phyloP scores from a whole-genome alignment of 2,329 filamentous ascomycete genomes.

The Cadophora malorum region DNA sequence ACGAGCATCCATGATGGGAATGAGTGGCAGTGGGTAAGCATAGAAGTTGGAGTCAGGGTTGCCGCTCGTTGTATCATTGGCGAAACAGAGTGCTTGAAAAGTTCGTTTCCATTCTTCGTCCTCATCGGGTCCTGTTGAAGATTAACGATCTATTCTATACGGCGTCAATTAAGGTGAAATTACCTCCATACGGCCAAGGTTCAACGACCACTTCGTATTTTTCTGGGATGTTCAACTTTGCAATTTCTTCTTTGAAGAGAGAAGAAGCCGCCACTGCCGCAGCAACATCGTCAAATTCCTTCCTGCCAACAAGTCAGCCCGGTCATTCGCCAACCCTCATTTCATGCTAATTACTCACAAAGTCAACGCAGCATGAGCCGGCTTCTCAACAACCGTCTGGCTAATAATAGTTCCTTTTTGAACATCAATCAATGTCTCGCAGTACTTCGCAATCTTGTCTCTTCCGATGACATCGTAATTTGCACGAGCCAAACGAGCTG shows the following conservation, averaged over 20 bases:
- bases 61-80: slow-evolving; percentile 47
- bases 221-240: slow-evolving; percentile 57
- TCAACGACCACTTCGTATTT: slow-evolving; percentile 60
- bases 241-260: slow-evolving; percentile 56
- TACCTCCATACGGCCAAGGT: slow-evolving; percentile 63
- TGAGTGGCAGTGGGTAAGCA: slow-evolving; percentile 56
- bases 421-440: slow-evolving; percentile 59
- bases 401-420: slow-evolving; percentile 49
- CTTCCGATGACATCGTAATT: slow-evolving; percentile 62
- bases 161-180: not conserved
- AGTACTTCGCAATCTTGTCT: slow-evolving; percentile 59
- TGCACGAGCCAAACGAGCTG: slow-evolving; percentile 57
- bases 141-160: not conserved
- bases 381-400: slow-evolving; percentile 54
- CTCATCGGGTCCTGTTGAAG: slow-evolving; percentile 45
- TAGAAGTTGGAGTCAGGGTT: slow-evolving; percentile 52
- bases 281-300: slow-evolving; percentile 55
- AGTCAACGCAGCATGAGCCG: slow-evolving; percentile 53
- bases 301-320: slow-evolving; percentile 39
- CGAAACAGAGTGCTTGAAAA: slow-evolving; percentile 62
- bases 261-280: slow-evolving; percentile 58
- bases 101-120: slow-evolving; percentile 56
- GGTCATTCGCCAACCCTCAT: not conserved
- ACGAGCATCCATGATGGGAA: slow-evolving; percentile 55
- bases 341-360: slow-evolving; percentile 44